Percentiles rank a stretch among this genome's conserved stretches.
Evolutionary conservation across 2,329 filamentous ascomycete genomes (phyloP).

Genomic region (Rhexocercosporidium sp.): DNA sequence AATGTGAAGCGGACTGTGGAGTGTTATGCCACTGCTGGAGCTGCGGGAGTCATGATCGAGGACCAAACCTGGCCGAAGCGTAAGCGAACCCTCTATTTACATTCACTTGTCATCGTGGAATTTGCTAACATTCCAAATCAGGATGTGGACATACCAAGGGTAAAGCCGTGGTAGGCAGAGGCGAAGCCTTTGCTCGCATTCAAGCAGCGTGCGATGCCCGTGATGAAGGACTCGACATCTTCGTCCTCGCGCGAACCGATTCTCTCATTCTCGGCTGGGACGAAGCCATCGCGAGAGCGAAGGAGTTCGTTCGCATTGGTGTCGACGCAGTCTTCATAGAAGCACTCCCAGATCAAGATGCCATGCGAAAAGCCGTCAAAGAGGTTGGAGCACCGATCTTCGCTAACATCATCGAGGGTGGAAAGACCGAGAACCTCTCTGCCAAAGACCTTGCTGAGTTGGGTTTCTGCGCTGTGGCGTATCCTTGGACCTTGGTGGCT

Average conservation of each 20-base stretch:
- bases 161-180: conserved; percentile 51
- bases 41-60: conserved; percentile 42
- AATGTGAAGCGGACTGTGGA: conserved; percentile 53
- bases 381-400: conserved; percentile 45
- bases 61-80: conserved; percentile 56
- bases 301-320: conserved; percentile 50
- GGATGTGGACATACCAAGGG: conserved; percentile 53
- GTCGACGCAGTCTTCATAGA: conserved; percentile 53
- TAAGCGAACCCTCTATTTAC: conserved; percentile 33
- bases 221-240: conserved; percentile 52
- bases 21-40: conserved; percentile 48
- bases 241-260: conserved; percentile 52
- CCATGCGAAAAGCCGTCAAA: conserved; percentile 47
- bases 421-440: conserved; percentile 48
- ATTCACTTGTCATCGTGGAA: background rate
- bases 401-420: conserved; percentile 51
- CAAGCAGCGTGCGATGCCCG: conserved; percentile 53
- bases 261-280: conserved; percentile 49
- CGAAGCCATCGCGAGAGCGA: conserved; percentile 49
- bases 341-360: conserved; percentile 49
- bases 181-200: conserved; percentile 51
- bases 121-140: conserved; percentile 25
- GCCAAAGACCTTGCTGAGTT: conserved; percentile 46
- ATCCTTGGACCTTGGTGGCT: conserved; percentile 49
- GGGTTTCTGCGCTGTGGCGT: conserved; percentile 46